Conservation (phyloP, 2,329 filamentous ascomycete species). For the Fusarium liriodendri region DNA sequence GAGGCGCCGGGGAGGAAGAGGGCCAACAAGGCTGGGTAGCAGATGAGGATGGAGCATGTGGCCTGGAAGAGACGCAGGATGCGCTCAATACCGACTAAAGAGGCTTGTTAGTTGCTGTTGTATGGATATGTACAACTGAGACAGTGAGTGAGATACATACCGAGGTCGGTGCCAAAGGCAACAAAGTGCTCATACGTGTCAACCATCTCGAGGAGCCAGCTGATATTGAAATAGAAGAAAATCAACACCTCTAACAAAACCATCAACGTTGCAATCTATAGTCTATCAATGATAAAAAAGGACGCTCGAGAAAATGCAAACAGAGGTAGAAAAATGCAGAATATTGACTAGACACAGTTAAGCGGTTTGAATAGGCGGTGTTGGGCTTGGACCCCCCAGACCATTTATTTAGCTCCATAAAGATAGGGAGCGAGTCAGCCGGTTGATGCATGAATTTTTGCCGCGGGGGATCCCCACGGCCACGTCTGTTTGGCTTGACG, state of each 20-base stretch:
- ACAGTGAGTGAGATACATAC: slow-evolving; percentile 46
- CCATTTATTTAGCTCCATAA: slow-evolving; percentile 5
- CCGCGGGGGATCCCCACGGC: slow-evolving; percentile 8
- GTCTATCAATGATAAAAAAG: not conserved
- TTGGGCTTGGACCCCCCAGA: slow-evolving; percentile 3
- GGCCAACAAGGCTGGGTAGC: slow-evolving; percentile 55
- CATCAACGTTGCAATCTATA: not conserved
- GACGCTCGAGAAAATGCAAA: slow-evolving; percentile 22
- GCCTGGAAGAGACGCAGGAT: slow-evolving; percentile 69
- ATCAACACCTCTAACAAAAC: not conserved
- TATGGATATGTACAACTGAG: not conserved
- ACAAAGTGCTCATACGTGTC: slow-evolving; percentile 50
- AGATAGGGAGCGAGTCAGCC: not conserved
- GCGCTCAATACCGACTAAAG: slow-evolving; percentile 70
- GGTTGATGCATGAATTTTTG: slow-evolving; percentile 13
- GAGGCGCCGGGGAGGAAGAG: slow-evolving; percentile 43
- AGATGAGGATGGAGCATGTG: slow-evolving; percentile 59
- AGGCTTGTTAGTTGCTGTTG: slow-evolving; percentile 16
- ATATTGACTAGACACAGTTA: slow-evolving; percentile 24
- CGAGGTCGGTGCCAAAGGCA: slow-evolving; percentile 59
- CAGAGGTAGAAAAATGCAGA: not conserved
- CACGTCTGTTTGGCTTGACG: slow-evolving; percentile 7
- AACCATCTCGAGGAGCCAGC: slow-evolving; percentile 38
- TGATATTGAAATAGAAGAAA: not conserved
- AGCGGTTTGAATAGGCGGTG: slow-evolving; percentile 39